Evolutionary conservation across 768 basidiomycete genomes (phyloP).

Genomic region (Rubroboletus satanas): DNA sequence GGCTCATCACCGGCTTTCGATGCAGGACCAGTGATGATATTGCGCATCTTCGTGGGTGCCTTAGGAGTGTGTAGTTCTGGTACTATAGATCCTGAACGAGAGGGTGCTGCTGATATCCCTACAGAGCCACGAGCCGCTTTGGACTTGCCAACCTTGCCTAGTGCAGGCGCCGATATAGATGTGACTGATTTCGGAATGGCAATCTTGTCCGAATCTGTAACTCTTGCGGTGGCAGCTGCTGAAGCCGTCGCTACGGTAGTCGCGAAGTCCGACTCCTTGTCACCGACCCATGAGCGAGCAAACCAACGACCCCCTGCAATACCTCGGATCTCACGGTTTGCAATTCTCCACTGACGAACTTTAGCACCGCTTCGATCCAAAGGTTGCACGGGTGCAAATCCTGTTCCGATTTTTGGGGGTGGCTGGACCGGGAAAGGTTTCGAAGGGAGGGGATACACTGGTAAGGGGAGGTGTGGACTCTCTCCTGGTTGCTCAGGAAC

Average conservation of each 20-base stretch:
- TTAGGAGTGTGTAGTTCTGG: constrained; percentile 44
- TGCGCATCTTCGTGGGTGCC: constrained; percentile 65
- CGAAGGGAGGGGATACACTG: constrained; percentile 74
- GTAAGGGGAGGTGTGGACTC: constrained; percentile 48
- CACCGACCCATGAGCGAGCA: constrained; percentile 76
- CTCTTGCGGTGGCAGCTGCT: constrained; percentile 27
- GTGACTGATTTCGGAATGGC: constrained; percentile 36
- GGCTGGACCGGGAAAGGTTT: constrained; percentile 82
- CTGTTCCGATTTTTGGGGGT: constrained; percentile 69
- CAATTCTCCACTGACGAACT: constrained; percentile 69
- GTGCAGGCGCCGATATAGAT: constrained; percentile 46
- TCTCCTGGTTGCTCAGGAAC: constrained; percentile 38
- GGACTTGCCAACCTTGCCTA: constrained; percentile 40
- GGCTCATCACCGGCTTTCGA: constrained; percentile 50
- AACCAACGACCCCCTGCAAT: constrained; percentile 86
- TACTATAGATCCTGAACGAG: constrained; percentile 53
- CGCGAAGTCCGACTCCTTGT: constrained; percentile 70
- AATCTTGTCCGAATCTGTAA: constrained; percentile 27
- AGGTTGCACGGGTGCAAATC: constrained; percentile 63
- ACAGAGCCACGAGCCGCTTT: constrained; percentile 38
- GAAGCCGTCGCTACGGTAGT: constrained; percentile 29
- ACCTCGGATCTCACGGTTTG: constrained; percentile 73
- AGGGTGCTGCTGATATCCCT: constrained; percentile 49
- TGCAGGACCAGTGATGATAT: constrained; percentile 48
- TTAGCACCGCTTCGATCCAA: constrained; percentile 62